Base-by-base conservation (phyloP, 2,329 filamentous ascomycete species). In the Epichloe festucae region DNA sequence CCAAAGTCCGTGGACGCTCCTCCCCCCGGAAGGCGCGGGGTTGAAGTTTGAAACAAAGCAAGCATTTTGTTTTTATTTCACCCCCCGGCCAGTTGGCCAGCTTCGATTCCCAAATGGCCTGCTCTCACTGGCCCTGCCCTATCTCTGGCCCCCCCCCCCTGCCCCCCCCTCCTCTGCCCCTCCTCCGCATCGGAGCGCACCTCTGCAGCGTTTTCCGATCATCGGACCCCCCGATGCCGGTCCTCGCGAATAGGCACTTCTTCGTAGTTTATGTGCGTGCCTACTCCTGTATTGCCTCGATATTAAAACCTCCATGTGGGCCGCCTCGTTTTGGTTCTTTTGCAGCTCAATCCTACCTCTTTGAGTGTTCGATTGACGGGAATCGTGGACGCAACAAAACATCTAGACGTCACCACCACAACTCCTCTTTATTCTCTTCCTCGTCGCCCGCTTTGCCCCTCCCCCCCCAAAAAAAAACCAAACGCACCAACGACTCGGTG, bases 191-290 rank as follows among this genome's bases (percentile, higher is more conserved):
- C 57, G 54, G 55, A 52, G 51, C 35, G 12, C 17, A 12, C 17
- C 46, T 23, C 36, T 19, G 43, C 27, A 41, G 39, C 41, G n/a
- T 23, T 23, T 51, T 58, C 58, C 58, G 58, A 59, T 56, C 12
- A 58, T 59, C 58, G 58, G 58, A 59, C 49, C 10, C 39, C 45
- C 49, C 52, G 39, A 46, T 53, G 49, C 45, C 52, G 52, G 52
- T 39, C 21, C 53, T 39, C 35, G 36, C n/a, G 36, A 46, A 43
- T 40, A 47, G 48, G 11, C 27, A 45, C 40, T 34, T 41, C 48
- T 35, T 43, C 14, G 11, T 41, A n/a, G 10, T 42, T 27, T 1
- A 5, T 10, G 6, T 7, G 39, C 8, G 1, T n/a, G 15, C 17
- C 17, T 40, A 27, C 23, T 27, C 23, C 6, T 17, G 7, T 27